Evolutionary conservation across 179 eudicot genomes (phyloP).

Genomic region (Beta corolliflora): DNA sequence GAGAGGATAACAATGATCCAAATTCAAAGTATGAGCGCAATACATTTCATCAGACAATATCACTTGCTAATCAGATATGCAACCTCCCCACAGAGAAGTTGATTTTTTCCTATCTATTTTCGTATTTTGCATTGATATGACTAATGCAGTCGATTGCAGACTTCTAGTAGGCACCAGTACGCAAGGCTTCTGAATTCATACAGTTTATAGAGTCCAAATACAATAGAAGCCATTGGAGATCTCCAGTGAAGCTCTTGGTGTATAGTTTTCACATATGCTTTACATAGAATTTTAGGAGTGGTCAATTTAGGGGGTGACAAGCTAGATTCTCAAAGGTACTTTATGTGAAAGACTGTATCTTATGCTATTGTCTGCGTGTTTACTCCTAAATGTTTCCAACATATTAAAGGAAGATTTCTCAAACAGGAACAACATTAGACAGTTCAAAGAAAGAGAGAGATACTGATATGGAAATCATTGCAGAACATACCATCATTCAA

Average conservation of each 20-base stretch:
- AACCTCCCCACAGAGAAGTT: neutral
- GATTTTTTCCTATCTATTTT: neutral
- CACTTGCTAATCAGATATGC: neutral
- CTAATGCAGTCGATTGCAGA: neutral
- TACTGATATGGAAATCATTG: neutral
- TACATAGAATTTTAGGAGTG: neutral
- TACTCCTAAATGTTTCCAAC: neutral
- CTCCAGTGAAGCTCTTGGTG: neutral
- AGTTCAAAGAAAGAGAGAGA: neutral
- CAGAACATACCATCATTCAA: neutral
- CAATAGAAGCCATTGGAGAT: neutral
- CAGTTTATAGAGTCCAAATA: neutral
- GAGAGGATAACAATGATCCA: neutral
- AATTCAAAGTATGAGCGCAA: neutral
- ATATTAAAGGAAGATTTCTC: no score
- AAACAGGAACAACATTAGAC: neutral
- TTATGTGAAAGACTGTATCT: neutral
- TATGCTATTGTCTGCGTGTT: neutral
- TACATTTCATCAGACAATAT: neutral
- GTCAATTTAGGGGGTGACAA: neutral
- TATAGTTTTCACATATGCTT: neutral
- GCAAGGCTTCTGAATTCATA: neutral
- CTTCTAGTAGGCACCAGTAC: neutral
- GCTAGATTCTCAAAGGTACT: neutral
- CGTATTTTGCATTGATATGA: neutral